Base-by-base conservation (phyloP, 2,329 filamentous ascomycete genomes). In the Ustilaginoidea virens region DNA sequence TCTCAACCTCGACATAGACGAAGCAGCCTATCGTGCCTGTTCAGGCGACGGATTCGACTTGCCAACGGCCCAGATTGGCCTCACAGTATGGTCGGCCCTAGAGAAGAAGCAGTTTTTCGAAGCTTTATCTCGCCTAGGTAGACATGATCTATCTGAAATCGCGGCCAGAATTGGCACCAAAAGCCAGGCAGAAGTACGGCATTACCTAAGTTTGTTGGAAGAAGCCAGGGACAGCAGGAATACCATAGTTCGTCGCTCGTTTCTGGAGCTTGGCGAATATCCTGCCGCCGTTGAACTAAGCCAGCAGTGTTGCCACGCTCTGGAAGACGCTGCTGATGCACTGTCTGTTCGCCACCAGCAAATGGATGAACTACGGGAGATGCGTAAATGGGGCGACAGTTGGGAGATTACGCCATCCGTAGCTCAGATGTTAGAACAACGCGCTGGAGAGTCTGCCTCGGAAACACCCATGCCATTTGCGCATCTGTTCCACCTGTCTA, bases 51-150 rank as follows among this genome's bases (percentile, higher is more conserved):
- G 43, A 10, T 41, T 44, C 3, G 34, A 51, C 11, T 44, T 63
- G 32, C 42, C 53, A 33, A 48, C 27, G 28, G 55, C 20, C 63
- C 79, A 83, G 41, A 55, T 85, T 28, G 85, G 83, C 14, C 60
- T 71, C 16, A 72, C 74, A 1, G 39, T 53, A 8, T 96, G 87
- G 87, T 74, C 68, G 1, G 35, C 64, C 0, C 41, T 55, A 1
- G 86, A 94, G 44, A 92, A 92, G 46, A 56, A 65, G 1, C 40
- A 58, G 0, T 68, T 93, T 33, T 92, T 82, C 47, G 58, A 66
- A 10, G 65, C 69, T 0, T 49, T 92, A 3, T 59, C 64, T 1
- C 67, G 68, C 1, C 60, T 78, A 2, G 82, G 82, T 0, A 65
- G 58, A 29, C 65, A 72, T 39, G 59, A 83, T 35, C 41, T 78